Base-by-base conservation (phyloP, 257 asterid species). In the Penstemon davidsonii region DNA sequence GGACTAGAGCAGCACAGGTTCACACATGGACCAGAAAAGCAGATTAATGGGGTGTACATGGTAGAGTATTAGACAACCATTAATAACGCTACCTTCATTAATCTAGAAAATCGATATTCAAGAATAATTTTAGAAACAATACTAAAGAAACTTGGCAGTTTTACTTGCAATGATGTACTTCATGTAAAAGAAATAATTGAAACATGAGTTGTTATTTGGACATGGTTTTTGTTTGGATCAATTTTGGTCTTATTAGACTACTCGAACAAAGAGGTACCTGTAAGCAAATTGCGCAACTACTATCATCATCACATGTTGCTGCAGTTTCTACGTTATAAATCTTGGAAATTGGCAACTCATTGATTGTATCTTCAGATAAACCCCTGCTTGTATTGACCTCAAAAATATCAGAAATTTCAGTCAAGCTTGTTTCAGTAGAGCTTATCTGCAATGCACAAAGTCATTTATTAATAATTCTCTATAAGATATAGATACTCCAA, bases 391-490 rank as follows among this genome's bases (percentile, higher is more conserved):
- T 56, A 68, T 70, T 83, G 55, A 82, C 85, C 73, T 90, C 93
- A 72, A 92, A 92, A 53, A 92, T 90, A 78, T 90, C 97, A 0
- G 97, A 83, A 51, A 85, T 82, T 33, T 92, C 98, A 80, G 78
- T 79, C 78, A 83, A 75, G 74, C 84, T 85, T 11, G 92, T 79
- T 51, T 92, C 98, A 86, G 73, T 74, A 5, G 78, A 77, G 80
- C 90, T 84, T 53, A 88, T 77, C 98, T 92, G 88, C 78, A 67
- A 51, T 54, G 44, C 45, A 62, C 33, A 25, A 0, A 25, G 33
- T 25, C 33, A 25, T 25, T 25, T 25, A 1, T 25, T 25, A 25
- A 25, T 25, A 25, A 25, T 25, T 25, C 33, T 25, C 33, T 25
- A 53, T 46, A 8, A 61, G 13, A 45, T 46, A 43, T 33, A 62